phyloP scores from a whole-genome alignment of 179 eudicot species.

The Gypsophila paniculata region DNA sequence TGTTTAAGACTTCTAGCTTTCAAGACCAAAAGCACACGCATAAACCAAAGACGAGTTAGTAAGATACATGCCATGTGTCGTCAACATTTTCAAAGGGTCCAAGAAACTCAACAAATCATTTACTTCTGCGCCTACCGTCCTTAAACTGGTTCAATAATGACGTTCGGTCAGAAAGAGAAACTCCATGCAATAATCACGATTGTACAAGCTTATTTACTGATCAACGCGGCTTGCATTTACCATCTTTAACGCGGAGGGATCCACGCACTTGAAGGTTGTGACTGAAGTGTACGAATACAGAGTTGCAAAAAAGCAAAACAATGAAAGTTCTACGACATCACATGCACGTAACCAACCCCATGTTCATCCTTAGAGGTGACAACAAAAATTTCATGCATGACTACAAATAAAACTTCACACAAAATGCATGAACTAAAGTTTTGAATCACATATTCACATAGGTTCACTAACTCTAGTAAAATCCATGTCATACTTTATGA shows the following conservation, averaged over 20 bases:
- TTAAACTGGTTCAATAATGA: conserved; percentile 1
- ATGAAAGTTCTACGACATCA: neutral
- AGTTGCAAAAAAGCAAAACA: neutral
- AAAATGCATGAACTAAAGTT: conserved; percentile 30
- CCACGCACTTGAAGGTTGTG: neutral
- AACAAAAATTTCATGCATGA: conserved; percentile 9
- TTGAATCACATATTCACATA: conserved; percentile 10
- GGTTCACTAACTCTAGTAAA: conserved; percentile 9
- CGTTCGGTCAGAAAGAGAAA: neutral
- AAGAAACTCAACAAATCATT: conserved; percentile 12
- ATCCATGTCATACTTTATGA: conserved; percentile 17
- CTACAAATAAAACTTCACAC: conserved; percentile 26
- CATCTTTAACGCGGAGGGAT: neutral
- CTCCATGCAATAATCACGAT: conserved; percentile 2
- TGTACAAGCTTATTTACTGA: neutral
- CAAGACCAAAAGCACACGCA: neutral
- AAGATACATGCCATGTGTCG: neutral
- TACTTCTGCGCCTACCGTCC: conserved; percentile 11
- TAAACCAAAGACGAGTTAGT: neutral
- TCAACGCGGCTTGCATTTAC: neutral
- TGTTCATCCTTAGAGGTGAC: conserved; percentile 8
- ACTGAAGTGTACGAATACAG: neutral
- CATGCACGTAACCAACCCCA: conserved; percentile 10
- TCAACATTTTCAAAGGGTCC: conserved; percentile 2
- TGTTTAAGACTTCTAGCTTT: neutral